A percentile compares a stretch with the other conserved stretches of the same genome.
These are phyloP conservation scores for Graphilbum sp. DNA, from an alignment of 2,329 filamentous ascomycete species.

Conservation along the genomic window DNA sequence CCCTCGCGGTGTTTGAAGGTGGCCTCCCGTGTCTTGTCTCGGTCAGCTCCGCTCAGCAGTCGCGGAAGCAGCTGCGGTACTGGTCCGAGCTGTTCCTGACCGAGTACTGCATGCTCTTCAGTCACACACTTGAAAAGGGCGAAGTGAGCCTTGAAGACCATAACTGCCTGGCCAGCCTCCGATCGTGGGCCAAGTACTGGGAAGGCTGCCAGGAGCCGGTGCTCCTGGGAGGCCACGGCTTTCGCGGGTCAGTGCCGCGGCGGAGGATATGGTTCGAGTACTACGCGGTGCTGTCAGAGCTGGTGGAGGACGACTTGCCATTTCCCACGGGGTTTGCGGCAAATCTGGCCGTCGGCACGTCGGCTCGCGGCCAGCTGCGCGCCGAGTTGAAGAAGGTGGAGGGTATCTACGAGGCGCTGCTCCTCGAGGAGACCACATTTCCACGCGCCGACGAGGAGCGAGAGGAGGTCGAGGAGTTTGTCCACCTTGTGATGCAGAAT, in stretches of 20 bases:
- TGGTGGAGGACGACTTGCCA: slow-evolving; percentile 50
- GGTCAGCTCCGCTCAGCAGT: slow-evolving; percentile 19
- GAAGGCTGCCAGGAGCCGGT: slow-evolving; percentile 20
- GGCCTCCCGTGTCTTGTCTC: slow-evolving; percentile 48
- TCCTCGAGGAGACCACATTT: slow-evolving; percentile 68
- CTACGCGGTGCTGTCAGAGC: slow-evolving; percentile 61
- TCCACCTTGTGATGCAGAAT: slow-evolving; percentile 63
- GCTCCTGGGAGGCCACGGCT: slow-evolving; percentile 37
- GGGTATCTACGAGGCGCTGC: slow-evolving; percentile 57
- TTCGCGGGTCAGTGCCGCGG: slow-evolving; percentile 41
- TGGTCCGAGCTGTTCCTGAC: slow-evolving; percentile 70
- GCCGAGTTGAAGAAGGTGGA: slow-evolving; percentile 69
- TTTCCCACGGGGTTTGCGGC: slow-evolving; percentile 35
- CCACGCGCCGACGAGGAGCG: slow-evolving; percentile 70
- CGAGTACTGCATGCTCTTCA: slow-evolving; percentile 55
- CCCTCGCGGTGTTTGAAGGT: slow-evolving; percentile 49
- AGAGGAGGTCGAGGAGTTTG: slow-evolving; percentile 66
- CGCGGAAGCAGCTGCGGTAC: slow-evolving; percentile 48
- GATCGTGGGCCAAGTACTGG: slow-evolving; percentile 59
- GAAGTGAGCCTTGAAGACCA: slow-evolving; percentile 33
- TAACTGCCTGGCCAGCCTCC: slow-evolving; percentile 39
- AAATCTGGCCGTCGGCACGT: slow-evolving; percentile 25
- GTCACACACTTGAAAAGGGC: slow-evolving; percentile 37
- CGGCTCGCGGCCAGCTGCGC: slow-evolving; percentile 45
- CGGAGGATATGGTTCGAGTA: slow-evolving; percentile 72